Evolutionary conservation across 805 yeast species (phyloP), one percentile per base, ranked within the genome.

Genomic region (Ogataea methanolica): DNA sequence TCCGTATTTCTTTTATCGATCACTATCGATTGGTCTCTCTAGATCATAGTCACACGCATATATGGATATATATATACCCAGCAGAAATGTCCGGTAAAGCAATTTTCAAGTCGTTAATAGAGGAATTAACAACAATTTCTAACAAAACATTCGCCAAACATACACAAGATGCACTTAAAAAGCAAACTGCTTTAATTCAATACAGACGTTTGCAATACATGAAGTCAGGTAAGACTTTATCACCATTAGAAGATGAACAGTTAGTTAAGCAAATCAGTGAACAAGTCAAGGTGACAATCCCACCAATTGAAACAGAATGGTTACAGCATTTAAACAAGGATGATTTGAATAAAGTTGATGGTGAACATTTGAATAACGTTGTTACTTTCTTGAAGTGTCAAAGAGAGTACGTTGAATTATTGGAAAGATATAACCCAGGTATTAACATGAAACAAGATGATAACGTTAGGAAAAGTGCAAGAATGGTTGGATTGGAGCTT

Each of bases 381-480:
- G 69, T 78, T 5, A 69, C 74, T 9, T 92, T 80, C 61, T 68
- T 92, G 45, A 72, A 74, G 44, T 79, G 83, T 52, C 97, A 92
- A 65, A 73, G 94, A 53, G 79, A 74, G 12, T 92, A 89, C 67
- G 81, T 80, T 50, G 91, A 83, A 54, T 73, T 92, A 42, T 71
- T 91, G 39, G 94, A 86, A 55, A 76, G 96, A 55, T 94, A 92
- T 66, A 88, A 91, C 59, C 92, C 96, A 3, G 94, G 96, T 2
- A 72, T 85, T 51, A 79, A 79, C 23, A 79, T 85, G 80, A 76
- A 82, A 23, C 96, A 87, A 59, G 78, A 77, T 44, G 97, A 92
- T 51, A 82, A 84, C 47, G 83, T 92, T 26, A 74, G 82, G 57
- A 79, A 77, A 61, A 85, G 96, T 1, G 99, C 98, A 6, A 76